Evolutionary conservation across 2,329 filamentous ascomycete species (phyloP).

Genomic region (Stachybotrys echinatus): DNA sequence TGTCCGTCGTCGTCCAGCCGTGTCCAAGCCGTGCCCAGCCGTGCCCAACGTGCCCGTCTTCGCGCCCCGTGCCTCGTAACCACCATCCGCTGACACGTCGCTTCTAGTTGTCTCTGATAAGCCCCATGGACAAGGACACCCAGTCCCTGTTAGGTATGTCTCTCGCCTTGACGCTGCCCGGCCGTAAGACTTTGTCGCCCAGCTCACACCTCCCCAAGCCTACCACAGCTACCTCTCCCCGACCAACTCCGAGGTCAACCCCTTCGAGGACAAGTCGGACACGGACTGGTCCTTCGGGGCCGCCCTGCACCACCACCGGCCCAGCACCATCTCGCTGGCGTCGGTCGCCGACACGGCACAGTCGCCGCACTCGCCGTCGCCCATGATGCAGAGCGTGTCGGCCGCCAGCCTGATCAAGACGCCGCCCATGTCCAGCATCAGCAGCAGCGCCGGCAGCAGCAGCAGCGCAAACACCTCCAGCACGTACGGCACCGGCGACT

Average conservation of each 20-base stretch:
- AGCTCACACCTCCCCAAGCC: not conserved
- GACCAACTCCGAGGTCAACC: not conserved
- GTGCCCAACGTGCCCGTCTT: too few relatives aligned
- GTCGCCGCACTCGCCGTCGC: not conserved
- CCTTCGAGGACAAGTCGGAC: not conserved
- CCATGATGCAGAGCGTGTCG: not conserved
- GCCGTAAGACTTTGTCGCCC: too few relatives aligned
- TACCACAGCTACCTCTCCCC: slow-evolving; percentile 1
- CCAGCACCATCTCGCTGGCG: not conserved
- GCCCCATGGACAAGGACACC: not conserved
- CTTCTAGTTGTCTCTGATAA: not conserved
- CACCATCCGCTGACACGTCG: not conserved
- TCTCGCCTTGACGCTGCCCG: not conserved
- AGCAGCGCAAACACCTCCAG: not conserved
- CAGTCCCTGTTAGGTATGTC: not conserved
- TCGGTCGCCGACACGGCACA: not conserved
- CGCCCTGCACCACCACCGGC: not conserved
- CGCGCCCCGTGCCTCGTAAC: too few relatives aligned
- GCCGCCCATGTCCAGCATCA: not conserved
- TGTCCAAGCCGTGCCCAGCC: too few relatives aligned
- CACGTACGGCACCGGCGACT: not conserved
- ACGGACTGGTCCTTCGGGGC: not conserved
- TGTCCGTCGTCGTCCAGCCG: too few relatives aligned
- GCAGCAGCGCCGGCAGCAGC: not conserved
- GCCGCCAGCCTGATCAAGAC: not conserved